Conservation (phyloP, 164 flowering plant species). For the Paratinospora sagittata region DNA sequence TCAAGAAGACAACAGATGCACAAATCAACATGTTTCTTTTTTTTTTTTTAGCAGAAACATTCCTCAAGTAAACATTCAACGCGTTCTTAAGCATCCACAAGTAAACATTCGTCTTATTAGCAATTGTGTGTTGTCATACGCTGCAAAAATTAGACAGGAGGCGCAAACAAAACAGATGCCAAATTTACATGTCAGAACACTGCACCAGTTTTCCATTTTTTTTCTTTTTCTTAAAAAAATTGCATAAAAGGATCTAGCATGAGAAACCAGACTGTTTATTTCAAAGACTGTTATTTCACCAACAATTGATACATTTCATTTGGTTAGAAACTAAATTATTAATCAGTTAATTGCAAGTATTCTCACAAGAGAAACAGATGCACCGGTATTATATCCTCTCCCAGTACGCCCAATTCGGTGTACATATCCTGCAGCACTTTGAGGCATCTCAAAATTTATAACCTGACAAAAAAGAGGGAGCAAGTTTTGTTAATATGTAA, state of each 20-base stretch:
- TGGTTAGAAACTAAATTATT: neutral
- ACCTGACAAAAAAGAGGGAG: slow-evolving; percentile 42
- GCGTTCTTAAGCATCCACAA: neutral
- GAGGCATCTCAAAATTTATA: slow-evolving; percentile 89
- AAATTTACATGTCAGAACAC: neutral
- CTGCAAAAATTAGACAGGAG: neutral
- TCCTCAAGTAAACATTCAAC: too few relatives aligned
- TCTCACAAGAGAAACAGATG: slow-evolving; percentile 88
- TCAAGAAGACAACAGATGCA: neutral
- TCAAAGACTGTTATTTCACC: neutral
- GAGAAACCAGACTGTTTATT: too few relatives aligned
- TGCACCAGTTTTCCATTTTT: neutral
- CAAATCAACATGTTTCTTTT: too few relatives aligned
- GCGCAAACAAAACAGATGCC: neutral
- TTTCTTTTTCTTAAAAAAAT: neutral
- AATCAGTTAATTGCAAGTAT: neutral
- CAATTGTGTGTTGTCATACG: neutral
- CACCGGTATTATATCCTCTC: slow-evolving; percentile 80
- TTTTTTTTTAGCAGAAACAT: too few relatives aligned
- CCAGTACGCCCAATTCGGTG: slow-evolving; percentile 99
- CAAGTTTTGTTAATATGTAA: neutral
- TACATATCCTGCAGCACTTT: slow-evolving; percentile 62
- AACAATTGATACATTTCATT: neutral
- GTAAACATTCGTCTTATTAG: neutral
- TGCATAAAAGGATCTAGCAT: too few relatives aligned